These are phyloP conservation scores for Fraxinus sp. DNA, from an alignment of 305 asterid genomes.

Conservation along the genomic window DNA sequence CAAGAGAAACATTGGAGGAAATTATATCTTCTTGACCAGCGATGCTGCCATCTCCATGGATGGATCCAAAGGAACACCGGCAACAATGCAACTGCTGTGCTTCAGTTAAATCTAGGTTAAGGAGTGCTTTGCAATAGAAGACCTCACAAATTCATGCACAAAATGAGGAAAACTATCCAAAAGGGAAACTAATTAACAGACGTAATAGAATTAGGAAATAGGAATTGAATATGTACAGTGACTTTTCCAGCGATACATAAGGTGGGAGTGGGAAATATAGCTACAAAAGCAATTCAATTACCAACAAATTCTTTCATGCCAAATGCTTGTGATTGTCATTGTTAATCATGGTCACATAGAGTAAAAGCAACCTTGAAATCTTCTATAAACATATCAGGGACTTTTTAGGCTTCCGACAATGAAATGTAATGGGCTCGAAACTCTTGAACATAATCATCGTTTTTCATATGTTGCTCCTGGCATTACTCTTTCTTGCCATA, in stretches of 20 bases:
- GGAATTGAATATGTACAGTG: neutral
- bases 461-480: constrained; percentile 4
- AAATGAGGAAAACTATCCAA: neutral
- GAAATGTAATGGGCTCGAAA: neutral
- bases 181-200: neutral
- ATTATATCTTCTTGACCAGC: neutral
- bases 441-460: neutral
- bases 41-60: neutral
- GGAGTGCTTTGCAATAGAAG: neutral
- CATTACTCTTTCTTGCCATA: neutral
- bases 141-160: neutral
- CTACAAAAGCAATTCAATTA: neutral
- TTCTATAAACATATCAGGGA: neutral
- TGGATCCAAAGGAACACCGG: neutral
- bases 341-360: neutral
- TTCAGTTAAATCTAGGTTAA: neutral
- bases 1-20: neutral
- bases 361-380: neutral
- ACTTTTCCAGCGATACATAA: neutral
- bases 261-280: neutral
- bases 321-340: neutral
- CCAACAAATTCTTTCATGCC: neutral
- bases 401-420: neutral
- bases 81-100: neutral
- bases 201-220: neutral